A percentile compares a stretch with the other conserved stretches of the same genome.
phyloP scores from a whole-genome alignment of 73 alveolate species.

The Effrenium voratum region DNA sequence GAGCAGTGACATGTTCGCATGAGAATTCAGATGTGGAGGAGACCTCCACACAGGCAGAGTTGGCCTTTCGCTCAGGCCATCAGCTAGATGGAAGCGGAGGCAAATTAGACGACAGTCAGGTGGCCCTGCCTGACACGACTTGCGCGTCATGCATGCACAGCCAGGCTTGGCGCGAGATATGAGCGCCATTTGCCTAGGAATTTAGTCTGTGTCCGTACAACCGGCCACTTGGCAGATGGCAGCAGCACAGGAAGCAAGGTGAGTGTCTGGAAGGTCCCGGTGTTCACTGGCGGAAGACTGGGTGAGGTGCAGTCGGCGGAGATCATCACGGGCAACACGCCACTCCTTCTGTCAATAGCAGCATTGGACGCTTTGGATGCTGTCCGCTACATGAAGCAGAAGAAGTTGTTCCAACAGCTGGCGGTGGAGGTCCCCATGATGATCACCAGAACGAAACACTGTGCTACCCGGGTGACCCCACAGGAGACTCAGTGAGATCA shows the following conservation, averaged over 20 bases:
- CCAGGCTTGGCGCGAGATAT: neutral
- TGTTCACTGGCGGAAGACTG: neutral
- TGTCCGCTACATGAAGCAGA: neutral
- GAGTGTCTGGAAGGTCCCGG: slow-evolving; percentile 4
- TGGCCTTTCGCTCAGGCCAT: no score
- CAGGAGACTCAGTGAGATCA: no score
- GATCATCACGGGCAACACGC: neutral
- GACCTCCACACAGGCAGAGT: no score
- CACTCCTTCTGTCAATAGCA: slow-evolving; percentile 1
- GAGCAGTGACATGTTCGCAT: no score
- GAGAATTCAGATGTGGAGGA: no score
- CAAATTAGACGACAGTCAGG: neutral
- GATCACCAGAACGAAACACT: neutral
- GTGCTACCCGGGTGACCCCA: neutral
- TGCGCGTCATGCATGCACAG: slow-evolving; percentile 30
- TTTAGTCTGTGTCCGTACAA: neutral
- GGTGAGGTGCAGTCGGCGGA: slow-evolving; percentile 27
- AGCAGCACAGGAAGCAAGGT: neutral
- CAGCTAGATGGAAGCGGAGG: neutral
- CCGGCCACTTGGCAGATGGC: slow-evolving; percentile 27
- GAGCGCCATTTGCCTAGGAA: neutral
- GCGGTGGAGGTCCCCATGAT: neutral
- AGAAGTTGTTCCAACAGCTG: neutral
- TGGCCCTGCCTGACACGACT: slow-evolving; percentile 32
- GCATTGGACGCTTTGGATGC: slow-evolving; percentile 4